Percentiles rank a stretch among this genome's conserved stretches.
phyloP scores from a whole-genome alignment of 495 filamentous ascomycete species.

The Monascus purpureus region DNA sequence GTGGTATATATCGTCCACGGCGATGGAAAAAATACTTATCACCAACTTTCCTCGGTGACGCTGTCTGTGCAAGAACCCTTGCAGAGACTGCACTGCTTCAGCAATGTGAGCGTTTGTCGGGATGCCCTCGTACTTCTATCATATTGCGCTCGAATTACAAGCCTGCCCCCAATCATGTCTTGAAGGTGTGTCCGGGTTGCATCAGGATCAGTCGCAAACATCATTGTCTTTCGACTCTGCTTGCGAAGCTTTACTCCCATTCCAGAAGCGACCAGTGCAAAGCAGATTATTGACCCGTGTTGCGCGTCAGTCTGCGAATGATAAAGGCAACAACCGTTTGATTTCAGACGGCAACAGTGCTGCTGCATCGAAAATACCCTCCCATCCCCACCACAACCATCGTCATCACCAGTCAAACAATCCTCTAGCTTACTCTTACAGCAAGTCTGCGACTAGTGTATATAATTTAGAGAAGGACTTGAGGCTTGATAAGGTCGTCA shows the following conservation, averaged over 20 bases:
- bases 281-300: constrained; percentile 5
- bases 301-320: background rate
- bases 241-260: constrained; percentile 29
- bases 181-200: constrained; percentile 4
- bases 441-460: constrained; percentile 7
- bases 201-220: constrained; percentile 3
- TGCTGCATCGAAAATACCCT: too few species aligned
- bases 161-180: constrained; percentile 35
- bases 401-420: background rate
- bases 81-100: background rate
- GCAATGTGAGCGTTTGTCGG: constrained; percentile 22
- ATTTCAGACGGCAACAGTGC: background rate
- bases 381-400: too few species aligned
- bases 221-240: constrained; percentile 22
- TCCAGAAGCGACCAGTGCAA: constrained; percentile 17
- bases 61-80: background rate
- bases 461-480: constrained; percentile 34
- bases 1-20: too few species aligned
- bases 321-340: background rate
- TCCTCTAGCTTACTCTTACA: constrained; percentile 5
- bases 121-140: constrained; percentile 86
- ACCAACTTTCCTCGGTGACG: background rate
- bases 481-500: constrained; percentile 46
- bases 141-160: constrained; percentile 70
- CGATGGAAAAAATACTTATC: too few species aligned